Conservation (phyloP, 495 filamentous ascomycete genomes). For the Trichocladium uniseriatum region DNA sequence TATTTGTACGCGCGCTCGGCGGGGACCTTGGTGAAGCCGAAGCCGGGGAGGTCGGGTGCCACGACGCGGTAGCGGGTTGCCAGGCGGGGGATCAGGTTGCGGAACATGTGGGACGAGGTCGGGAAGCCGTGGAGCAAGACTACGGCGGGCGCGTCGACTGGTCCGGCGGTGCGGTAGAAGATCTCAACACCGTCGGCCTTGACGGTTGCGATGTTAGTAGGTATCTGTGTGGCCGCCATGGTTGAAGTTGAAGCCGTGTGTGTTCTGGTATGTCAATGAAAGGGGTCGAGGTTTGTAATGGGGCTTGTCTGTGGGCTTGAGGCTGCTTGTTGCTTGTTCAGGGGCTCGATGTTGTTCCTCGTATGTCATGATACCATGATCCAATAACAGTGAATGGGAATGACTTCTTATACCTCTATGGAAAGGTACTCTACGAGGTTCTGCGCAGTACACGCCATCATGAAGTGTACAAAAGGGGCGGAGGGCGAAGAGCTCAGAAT, state of each 20-base stretch:
- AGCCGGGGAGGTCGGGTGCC: slow-evolving; percentile 54
- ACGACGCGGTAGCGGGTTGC: slow-evolving; percentile 44
- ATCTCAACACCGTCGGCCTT: slow-evolving; percentile 37
- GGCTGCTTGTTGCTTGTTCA: no score
- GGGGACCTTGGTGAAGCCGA: slow-evolving; percentile 47
- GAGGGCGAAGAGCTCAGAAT: no score
- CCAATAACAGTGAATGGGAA: no score
- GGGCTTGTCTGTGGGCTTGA: no score
- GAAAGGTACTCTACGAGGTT: no score
- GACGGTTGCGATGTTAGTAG: slow-evolving; percentile 8
- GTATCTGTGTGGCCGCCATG: slow-evolving; percentile 12
- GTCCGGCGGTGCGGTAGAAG: slow-evolving; percentile 48
- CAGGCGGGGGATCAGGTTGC: slow-evolving; percentile 52
- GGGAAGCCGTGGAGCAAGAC: slow-evolving; percentile 59
- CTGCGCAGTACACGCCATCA: no score
- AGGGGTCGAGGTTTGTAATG: no score
- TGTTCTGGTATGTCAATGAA: no score
- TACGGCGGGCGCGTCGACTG: slow-evolving; percentile 35
- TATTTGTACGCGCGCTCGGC: slow-evolving; percentile 37
- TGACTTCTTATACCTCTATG: no score
- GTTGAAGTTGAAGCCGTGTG: neutral
- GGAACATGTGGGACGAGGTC: slow-evolving; percentile 52
- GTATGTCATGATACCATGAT: no score
- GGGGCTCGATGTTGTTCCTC: no score
- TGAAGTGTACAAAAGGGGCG: no score